Evolutionary conservation across 2,329 filamentous ascomycete genomes (phyloP).

Genomic region (Penicillium hordei): DNA sequence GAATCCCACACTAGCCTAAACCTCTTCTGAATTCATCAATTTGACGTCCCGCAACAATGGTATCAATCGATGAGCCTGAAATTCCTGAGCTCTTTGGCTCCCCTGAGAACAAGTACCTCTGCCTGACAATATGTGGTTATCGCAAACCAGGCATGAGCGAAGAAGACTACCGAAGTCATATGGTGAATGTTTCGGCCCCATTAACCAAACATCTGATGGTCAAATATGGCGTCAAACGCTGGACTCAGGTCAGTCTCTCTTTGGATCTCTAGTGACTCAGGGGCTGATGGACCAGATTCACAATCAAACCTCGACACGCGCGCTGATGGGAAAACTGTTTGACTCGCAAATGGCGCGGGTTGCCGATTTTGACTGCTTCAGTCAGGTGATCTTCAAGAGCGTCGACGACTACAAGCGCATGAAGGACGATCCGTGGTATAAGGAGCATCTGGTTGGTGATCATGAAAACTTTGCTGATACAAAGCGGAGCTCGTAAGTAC

Average conservation of each 20-base stretch:
- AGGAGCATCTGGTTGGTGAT: constrained; percentile 46
- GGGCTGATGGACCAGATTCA: too few relatives aligned
- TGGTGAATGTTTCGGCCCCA: constrained; percentile 49
- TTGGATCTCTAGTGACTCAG: too few relatives aligned
- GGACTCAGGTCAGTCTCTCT: constrained; percentile 46
- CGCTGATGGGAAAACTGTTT: constrained; percentile 44
- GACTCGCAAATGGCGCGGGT: constrained; percentile 50
- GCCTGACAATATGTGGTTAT: constrained; percentile 54
- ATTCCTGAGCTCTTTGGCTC: too few relatives aligned
- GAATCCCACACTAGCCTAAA: too few relatives aligned
- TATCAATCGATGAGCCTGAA: too few relatives aligned
- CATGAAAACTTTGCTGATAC: constrained; percentile 55
- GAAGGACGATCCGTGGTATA: constrained; percentile 53
- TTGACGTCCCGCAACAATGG: too few relatives aligned
- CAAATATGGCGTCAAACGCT: constrained; percentile 51
- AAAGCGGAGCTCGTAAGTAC: too few relatives aligned
- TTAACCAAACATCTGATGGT: constrained; percentile 51
- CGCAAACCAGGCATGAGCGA: constrained; percentile 50
- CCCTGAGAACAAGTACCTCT: constrained; percentile 33
- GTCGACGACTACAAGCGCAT: constrained; percentile 51
- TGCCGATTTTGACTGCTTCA: constrained; percentile 55
- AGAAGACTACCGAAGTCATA: constrained; percentile 50
- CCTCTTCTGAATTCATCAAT: too few relatives aligned
- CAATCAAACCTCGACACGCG: neutral
- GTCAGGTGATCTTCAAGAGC: constrained; percentile 48